phyloP scores from a whole-genome alignment of 768 basidiomycete species.

The Boletus vermiculosoides region DNA sequence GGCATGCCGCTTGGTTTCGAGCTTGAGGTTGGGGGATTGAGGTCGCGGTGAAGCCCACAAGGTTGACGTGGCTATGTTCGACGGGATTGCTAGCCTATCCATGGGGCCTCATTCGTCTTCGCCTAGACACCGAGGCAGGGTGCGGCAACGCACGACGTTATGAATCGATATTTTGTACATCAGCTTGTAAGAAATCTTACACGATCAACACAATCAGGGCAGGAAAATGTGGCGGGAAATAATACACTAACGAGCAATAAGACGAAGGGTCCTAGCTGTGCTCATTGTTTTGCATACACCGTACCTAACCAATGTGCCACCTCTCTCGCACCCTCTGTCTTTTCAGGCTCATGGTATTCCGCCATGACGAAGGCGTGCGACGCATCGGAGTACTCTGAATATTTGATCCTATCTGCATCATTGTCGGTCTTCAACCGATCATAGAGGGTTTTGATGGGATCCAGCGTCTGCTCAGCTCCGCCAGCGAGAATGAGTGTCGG shows the following conservation, averaged over 20 bases:
- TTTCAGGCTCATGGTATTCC: neutral
- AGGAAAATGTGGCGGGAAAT: too few species aligned
- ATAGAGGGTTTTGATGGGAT: neutral
- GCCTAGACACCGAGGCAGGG: neutral
- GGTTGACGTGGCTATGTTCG: too few species aligned
- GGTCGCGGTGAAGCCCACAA: constrained; percentile 21
- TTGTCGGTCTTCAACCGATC: neutral
- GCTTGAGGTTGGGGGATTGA: constrained; percentile 19
- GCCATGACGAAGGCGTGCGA: neutral
- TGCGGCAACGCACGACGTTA: neutral
- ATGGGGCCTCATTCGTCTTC: constrained; percentile 26
- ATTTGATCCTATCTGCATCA: neutral
- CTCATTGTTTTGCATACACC: neutral
- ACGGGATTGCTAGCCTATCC: constrained; percentile 1
- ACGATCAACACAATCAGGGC: too few species aligned
- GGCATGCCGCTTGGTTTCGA: neutral
- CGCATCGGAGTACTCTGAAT: neutral
- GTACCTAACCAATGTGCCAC: neutral
- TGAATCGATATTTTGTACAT: too few species aligned
- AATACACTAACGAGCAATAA: too few species aligned
- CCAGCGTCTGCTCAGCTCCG: neutral
- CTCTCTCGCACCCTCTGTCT: neutral
- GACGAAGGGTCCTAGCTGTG: too few species aligned
- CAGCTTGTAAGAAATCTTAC: too few species aligned
- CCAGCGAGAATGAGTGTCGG: neutral